A percentile compares a stretch with the other conserved stretches of the same genome.
phyloP scores from a whole-genome alignment of 768 basidiomycete genomes.

The Agaricus sinodeliciosus region DNA sequence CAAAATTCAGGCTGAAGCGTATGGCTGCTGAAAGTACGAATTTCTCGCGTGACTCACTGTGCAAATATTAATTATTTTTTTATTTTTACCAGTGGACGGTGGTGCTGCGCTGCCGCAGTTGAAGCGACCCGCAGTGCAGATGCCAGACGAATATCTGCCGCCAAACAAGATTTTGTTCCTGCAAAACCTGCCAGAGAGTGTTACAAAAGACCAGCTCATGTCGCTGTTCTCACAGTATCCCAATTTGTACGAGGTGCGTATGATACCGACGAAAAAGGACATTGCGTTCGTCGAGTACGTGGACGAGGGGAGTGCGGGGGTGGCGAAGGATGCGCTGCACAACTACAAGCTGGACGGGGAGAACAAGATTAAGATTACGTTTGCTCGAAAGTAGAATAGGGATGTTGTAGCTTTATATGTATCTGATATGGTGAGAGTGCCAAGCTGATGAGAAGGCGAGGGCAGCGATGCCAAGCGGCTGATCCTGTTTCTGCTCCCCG shows the following conservation, averaged over 20 bases:
- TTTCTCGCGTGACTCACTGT: neutral
- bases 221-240: conserved; percentile 94
- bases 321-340: conserved; percentile 94
- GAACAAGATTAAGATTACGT: conserved; percentile 95
- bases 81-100: conserved; percentile 65
- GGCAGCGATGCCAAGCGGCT: conserved; percentile 3
- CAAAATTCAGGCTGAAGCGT: conserved; percentile 77
- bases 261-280: conserved; percentile 94
- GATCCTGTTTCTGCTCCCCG: neutral
- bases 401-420: conserved; percentile 58
- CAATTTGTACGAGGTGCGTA: conserved; percentile 94
- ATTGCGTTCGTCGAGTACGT: conserved; percentile 98
- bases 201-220: conserved; percentile 88
- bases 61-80: conserved; percentile 7
- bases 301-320: conserved; percentile 87
- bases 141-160: conserved; percentile 99
- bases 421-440: conserved; percentile 9
- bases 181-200: conserved; percentile 91
- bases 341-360: conserved; percentile 97
- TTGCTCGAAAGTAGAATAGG: conserved; percentile 63
- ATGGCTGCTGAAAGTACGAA: conserved; percentile 71
- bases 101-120: conserved; percentile 56
- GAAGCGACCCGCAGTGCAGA: conserved; percentile 83
- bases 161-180: conserved; percentile 99
- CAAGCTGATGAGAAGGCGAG: conserved; percentile 8